Conservation (phyloP, 2,329 filamentous ascomycete species). For the Pseudocercospora crystallina region DNA sequence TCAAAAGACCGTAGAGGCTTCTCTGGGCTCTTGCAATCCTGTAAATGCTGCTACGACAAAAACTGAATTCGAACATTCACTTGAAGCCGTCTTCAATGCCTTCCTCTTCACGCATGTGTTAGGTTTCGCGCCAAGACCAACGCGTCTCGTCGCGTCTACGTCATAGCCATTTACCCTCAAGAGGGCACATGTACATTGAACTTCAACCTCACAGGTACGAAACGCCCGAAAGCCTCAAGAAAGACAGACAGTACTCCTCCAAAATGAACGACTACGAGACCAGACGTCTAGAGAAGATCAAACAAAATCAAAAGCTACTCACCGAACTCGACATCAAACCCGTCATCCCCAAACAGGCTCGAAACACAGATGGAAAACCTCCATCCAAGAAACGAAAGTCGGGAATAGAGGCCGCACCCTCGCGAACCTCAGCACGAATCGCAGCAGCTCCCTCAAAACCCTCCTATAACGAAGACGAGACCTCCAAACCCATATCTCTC, state of each 20-base stretch:
- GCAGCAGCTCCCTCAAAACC: slow-evolving; percentile 40
- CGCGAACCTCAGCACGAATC: slow-evolving; percentile 51
- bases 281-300: slow-evolving; percentile 50
- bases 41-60: too few species aligned
- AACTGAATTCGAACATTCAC: too few species aligned
- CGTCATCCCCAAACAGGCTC: slow-evolving; percentile 17
- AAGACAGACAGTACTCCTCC: not conserved
- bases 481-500: slow-evolving; percentile 24
- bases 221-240: too few species aligned
- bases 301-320: slow-evolving; percentile 50
- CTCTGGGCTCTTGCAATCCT: too few species aligned
- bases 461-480: slow-evolving; percentile 41
- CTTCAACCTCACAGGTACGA: too few species aligned
- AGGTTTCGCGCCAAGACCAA: too few species aligned
- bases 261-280: slow-evolving; percentile 48
- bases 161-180: too few species aligned
- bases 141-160: too few species aligned
- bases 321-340: slow-evolving; percentile 47
- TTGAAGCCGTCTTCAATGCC: too few species aligned
- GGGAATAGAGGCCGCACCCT: slow-evolving; percentile 34
- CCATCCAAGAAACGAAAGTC: slow-evolving; percentile 45
- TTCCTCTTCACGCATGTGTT: too few species aligned
- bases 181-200: too few species aligned
- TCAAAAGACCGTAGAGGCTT: too few species aligned
- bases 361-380: slow-evolving; percentile 25